Percentiles rank a stretch among this genome's conserved stretches.
phyloP scores from a whole-genome alignment of 2,329 filamentous ascomycete species.

The Neonectria coccinea region DNA sequence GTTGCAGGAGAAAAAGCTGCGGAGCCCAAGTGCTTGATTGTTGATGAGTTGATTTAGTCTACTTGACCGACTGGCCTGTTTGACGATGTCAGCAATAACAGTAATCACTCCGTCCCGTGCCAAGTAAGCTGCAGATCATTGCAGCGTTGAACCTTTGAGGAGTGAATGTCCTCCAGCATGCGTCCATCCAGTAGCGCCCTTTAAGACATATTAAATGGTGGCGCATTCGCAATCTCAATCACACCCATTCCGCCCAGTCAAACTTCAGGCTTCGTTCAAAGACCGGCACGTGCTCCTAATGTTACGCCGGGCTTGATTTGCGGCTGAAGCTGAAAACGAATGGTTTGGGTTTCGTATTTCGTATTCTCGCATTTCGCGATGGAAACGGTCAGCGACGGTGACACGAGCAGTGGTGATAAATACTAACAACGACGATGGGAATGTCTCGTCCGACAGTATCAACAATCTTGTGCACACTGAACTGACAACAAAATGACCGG shows the following conservation, averaged over 20 bases:
- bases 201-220: not conserved
- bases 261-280: not conserved
- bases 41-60: not conserved
- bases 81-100: not conserved
- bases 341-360: not conserved
- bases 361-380: not conserved
- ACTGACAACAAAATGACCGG: not conserved
- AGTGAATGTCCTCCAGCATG: too few relatives aligned
- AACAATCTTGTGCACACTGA: too few relatives aligned
- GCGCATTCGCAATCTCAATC: not conserved
- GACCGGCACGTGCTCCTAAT: not conserved
- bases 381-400: not conserved
- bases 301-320: not conserved
- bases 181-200: too few relatives aligned
- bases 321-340: not conserved
- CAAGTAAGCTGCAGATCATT: too few relatives aligned
- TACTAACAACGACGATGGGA: not conserved
- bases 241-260: not conserved
- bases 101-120: not conserved
- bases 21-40: not conserved
- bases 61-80: not conserved
- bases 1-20: slow-evolving; percentile 10
- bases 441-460: too few relatives aligned
- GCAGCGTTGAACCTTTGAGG: too few relatives aligned
- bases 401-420: not conserved